Evolutionary conservation across 192 early-diverging fungal genomes (phyloP), one percentile per base, ranked within the genome.

Genomic region (Entomortierella parvispora): DNA sequence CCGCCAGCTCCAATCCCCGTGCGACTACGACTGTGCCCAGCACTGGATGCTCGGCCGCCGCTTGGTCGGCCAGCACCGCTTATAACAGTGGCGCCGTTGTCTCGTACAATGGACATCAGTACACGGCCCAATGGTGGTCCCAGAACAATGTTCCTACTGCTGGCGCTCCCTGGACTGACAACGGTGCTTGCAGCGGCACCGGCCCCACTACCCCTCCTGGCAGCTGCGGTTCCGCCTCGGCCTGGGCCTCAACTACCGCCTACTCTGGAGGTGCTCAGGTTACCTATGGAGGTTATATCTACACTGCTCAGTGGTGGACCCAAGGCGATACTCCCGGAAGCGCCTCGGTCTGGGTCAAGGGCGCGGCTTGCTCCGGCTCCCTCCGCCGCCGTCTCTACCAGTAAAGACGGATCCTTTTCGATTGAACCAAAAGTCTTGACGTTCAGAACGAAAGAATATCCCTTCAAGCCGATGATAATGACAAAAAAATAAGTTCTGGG

Each of bases 261-360:
- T 85, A 85, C 52, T 62, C 6, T 23, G 40, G 56, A 11, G 81
- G 81, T 2, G 55, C 66, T 56, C 58, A 64, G 58, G 80, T 81
- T 17, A 62, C 75, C 8, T 85, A 81, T 50, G 44, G 58, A 0
- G 69, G 67, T 12, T 61, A 48, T 46, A 11, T 80, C 40, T 85
- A 78, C 68, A 71, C 70, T 23, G 84, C 84, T 32, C 52, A 54
- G 25, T 85, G 84, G 84, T 85, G 81, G 80, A 68, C 84, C 20
- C 62, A 71, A 43, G 69, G 72, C 9, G 80, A 83, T 12, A 71
- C 58, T 20, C 84, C 84, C 40, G 76, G 68, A 14, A 53, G 46
- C 8, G 23, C 46, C 1, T 20, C 48, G 4, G 74, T 68, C 54
- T 77, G 74, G 74, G 47, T 56, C 22, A 50, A 68, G 55, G 74